Percentiles rank a stretch among this genome's conserved stretches.
These are phyloP conservation scores for Phellopilus nigrolimitatus DNA, from an alignment of 1,284 basidiomycete genomes.

Conservation along the genomic window DNA sequence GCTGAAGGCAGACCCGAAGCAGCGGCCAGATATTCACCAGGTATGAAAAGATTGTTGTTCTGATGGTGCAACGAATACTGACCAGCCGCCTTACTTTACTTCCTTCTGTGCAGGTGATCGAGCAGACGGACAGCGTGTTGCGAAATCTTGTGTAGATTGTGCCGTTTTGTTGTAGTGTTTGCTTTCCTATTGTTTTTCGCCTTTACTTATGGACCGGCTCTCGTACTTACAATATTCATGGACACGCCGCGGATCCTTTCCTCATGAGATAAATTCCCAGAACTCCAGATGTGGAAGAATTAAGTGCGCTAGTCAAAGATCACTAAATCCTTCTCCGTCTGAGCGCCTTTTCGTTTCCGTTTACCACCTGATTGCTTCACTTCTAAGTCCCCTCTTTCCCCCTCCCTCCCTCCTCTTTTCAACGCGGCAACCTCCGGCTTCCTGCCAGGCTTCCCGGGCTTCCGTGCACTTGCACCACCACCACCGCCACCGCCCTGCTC, in stretches of 20 bases:
- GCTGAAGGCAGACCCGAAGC: conserved; percentile 75
- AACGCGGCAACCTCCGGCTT: not conserved
- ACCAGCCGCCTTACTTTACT: not conserved
- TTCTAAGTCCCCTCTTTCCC: not conserved
- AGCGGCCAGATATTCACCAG: conserved; percentile 81
- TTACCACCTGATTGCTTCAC: not conserved
- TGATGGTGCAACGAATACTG: too few species aligned
- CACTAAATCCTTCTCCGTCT: conserved; percentile 20
- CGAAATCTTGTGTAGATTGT: conserved; percentile 46
- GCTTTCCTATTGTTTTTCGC: not conserved
- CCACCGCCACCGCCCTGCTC: too few species aligned
- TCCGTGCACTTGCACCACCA: not conserved
- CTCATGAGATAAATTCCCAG: too few species aligned
- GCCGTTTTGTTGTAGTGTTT: not conserved
- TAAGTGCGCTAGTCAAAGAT: conserved; percentile 1
- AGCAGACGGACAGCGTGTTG: conserved; percentile 61
- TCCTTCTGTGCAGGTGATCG: conserved; percentile 52
- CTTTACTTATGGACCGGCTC: not conserved
- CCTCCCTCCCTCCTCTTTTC: not conserved
- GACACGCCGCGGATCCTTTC: too few species aligned
- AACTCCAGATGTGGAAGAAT: not conserved
- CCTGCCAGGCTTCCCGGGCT: not conserved
- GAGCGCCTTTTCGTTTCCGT: conserved; percentile 12
- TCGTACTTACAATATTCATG: not conserved
- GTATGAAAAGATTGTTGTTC: conserved; percentile 35